Percentiles rank a stretch among this genome's conserved stretches.
Evolutionary conservation across 371 early-diverging fungal genomes (phyloP).

Genomic region (Mortierella sp.): DNA sequence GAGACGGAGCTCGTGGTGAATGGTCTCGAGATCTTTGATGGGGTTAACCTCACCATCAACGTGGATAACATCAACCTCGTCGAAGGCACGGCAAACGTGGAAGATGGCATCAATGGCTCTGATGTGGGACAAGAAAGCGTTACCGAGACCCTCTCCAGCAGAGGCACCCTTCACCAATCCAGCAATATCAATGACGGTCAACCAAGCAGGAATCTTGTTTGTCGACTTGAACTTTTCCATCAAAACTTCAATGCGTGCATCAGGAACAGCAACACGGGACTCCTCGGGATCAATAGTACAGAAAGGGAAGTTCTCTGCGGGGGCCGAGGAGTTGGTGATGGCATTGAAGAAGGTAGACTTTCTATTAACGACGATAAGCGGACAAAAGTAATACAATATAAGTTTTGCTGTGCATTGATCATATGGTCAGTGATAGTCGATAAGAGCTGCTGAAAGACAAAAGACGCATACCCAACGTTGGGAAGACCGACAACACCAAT

Average conservation of each 20-base stretch:
- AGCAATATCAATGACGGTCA: conserved; percentile 95
- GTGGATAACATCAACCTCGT: conserved; percentile 90
- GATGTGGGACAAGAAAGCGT: conserved; percentile 93
- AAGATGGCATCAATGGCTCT: conserved; percentile 94
- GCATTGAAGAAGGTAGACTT: conserved; percentile 94
- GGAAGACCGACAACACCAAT: conserved; percentile 97
- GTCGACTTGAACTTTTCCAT: conserved; percentile 76
- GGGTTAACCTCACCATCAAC: conserved; percentile 93
- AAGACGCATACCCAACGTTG: conserved; percentile 83
- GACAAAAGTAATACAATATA: not conserved
- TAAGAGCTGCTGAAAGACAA: not conserved
- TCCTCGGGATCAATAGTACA: conserved; percentile 87
- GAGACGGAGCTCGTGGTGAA: conserved; percentile 89
- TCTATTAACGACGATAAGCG: conserved; percentile 47
- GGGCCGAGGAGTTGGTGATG: conserved; percentile 85
- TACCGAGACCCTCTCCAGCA: conserved; percentile 89
- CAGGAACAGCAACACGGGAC: conserved; percentile 86
- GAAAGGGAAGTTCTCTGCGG: conserved; percentile 86
- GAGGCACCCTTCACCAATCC: conserved; percentile 94
- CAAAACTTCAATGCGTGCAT: conserved; percentile 81
- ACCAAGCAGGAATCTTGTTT: conserved; percentile 71
- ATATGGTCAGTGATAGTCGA: not conserved
- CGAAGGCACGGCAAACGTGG: conserved; percentile 90
- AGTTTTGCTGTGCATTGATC: not conserved
- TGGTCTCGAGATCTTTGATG: conserved; percentile 89